phyloP scores from a whole-genome alignment of 1,284 basidiomycete genomes.

The Pholiota adiposa region DNA sequence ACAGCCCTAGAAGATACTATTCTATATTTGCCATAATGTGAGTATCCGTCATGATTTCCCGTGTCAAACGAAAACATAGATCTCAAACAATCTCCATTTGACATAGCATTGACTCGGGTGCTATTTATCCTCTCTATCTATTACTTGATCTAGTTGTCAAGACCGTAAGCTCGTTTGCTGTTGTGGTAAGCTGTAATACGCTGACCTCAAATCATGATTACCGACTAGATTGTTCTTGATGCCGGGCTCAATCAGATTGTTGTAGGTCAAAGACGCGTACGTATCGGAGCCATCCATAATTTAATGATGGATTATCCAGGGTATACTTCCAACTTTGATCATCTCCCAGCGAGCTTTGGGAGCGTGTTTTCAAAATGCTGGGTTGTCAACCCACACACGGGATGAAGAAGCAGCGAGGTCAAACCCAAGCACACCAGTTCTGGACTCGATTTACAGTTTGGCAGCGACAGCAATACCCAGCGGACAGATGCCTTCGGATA shows the following conservation, averaged over 20 bases:
- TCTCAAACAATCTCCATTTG: background rate
- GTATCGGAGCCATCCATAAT: background rate
- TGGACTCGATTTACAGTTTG: conserved; percentile 26
- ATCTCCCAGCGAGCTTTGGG: conserved; percentile 25
- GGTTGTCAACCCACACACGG: conserved; percentile 5
- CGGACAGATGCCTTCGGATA: conserved; percentile 10
- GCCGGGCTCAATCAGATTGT: conserved; percentile 28
- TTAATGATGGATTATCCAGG: conserved; percentile 16
- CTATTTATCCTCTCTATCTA: conserved; percentile 25
- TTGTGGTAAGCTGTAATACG: background rate
- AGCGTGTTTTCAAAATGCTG: conserved; percentile 15
- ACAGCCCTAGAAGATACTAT: conserved; percentile 22
- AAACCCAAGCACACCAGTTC: conserved; percentile 23
- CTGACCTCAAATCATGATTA: background rate
- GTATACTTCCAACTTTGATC: conserved; percentile 29
- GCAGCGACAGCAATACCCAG: conserved; percentile 16
- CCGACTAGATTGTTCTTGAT: conserved; percentile 17
- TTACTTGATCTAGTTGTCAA: conserved; percentile 15
- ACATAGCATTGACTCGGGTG: conserved; percentile 24
- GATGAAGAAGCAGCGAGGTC: background rate
- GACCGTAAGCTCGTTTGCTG: conserved; percentile 5
- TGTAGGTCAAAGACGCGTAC: conserved; percentile 16
- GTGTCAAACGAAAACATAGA: background rate
- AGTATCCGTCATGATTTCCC: conserved; percentile 4
- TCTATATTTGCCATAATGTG: conserved; percentile 25